phyloP scores from a whole-genome alignment of 2,329 filamentous ascomycete genomes.

The Phoma herbarum region DNA sequence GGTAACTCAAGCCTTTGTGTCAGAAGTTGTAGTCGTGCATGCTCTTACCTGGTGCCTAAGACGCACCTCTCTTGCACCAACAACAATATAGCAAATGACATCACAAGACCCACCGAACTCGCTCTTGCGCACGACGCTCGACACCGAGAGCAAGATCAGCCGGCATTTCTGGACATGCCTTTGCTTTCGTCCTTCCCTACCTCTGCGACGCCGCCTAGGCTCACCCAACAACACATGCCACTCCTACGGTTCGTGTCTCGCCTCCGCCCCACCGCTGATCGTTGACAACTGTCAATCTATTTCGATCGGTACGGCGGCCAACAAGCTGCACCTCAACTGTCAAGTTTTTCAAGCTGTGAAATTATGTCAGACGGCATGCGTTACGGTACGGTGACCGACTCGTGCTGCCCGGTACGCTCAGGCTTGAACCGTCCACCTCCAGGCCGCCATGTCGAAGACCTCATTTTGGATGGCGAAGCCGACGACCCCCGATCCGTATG shows the following conservation, averaged over 20 bases:
- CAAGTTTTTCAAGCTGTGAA: not conserved
- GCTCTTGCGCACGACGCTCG: not conserved
- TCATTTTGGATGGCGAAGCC: conserved; percentile 1
- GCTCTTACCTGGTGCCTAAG: not conserved
- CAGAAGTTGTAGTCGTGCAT: not conserved
- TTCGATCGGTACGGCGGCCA: conserved; percentile 11
- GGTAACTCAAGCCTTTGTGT: conserved; percentile 4
- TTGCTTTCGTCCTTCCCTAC: not conserved
- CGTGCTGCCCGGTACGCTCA: not conserved
- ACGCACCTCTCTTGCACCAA: not conserved
- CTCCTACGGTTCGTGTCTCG: not conserved
- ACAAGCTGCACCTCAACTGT: conserved; percentile 6
- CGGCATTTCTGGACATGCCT: not conserved
- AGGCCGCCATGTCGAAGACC: conserved; percentile 3
- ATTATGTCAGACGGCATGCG: not conserved
- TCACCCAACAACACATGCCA: conserved; percentile 4
- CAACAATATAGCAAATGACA: not conserved
- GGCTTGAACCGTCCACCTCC: not conserved
- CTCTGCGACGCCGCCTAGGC: not conserved
- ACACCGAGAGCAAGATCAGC: not conserved
- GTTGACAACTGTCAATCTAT: conserved; percentile 15
- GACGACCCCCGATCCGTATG: conserved; percentile 20
- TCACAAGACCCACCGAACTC: not conserved
- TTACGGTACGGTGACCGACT: conserved; percentile 15
- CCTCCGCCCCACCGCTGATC: conserved; percentile 17